Evolutionary conservation across 2,329 filamentous ascomycete genomes (phyloP), one percentile per base, ranked within the genome.

Genomic region (Thermothelomyces thermophilus): DNA sequence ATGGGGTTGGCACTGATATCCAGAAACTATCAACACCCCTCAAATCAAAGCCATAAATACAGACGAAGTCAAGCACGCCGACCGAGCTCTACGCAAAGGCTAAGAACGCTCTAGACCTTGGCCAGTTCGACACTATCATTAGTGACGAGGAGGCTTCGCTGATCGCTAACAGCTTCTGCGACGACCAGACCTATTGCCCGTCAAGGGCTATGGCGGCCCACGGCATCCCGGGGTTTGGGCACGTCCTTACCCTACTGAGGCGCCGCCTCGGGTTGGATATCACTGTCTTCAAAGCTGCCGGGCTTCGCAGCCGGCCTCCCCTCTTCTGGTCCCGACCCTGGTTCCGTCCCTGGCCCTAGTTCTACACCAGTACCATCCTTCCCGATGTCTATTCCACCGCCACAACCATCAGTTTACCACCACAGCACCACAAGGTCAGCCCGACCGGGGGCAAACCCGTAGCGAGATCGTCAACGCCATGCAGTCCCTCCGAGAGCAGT

Each of bases 211-310:
- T 20, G 11, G 39, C n/a, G 3, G 9, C 16, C 20, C 22, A 48
- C 14, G n/a, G 10, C 5, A 34, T 48, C 19, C 46, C 46, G 11
- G 37, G 46, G 5, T 36, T 28, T n/a, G 31, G 39, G 28, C 22
- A 48, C 37, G 37, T 20, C 39, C 20, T 30, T 17, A 19, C 19
- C 8, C 16, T 48, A 35, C 31, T 41, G 20, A 20, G 20, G 16
- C 30, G 46, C 37, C 46, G 46, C 20, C 46, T 48, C 3, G 46
- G 46, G 22, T 13, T 17, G 20, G 46, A 48, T 16, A 35, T 35
- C 10, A n/a, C 37, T 20, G 7, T 22, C 31, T 48, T 41, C 14
- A 36, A 48, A 35, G 37, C 46, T n/a, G 41, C 8, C 20, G 37
- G 30, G 19, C 3, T 4, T 26, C 46, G 39, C 30, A 26, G 33